Evolutionary conservation across 257 asterid genomes (phyloP).

Genomic region (Misopates orontium): DNA sequence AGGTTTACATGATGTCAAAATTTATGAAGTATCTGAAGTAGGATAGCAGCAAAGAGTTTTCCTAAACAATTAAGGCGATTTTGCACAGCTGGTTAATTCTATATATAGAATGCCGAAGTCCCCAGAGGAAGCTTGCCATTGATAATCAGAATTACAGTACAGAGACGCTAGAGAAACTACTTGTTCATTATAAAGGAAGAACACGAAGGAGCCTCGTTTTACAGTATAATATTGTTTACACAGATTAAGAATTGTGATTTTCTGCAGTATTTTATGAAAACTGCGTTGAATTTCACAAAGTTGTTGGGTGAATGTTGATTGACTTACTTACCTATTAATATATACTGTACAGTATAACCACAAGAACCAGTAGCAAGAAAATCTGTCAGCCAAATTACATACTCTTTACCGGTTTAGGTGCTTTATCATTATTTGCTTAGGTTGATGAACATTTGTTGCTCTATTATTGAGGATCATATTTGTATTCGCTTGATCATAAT

Average conservation of each 20-base stretch:
- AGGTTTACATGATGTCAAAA: slow-evolving; percentile 19
- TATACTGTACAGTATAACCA: too few relatives aligned
- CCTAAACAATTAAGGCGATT: background rate
- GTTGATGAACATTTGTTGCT: too few relatives aligned
- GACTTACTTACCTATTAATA: too few relatives aligned
- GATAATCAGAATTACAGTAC: too few relatives aligned
- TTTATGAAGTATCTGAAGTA: background rate
- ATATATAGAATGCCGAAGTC: too few relatives aligned
- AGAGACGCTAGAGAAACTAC: too few relatives aligned
- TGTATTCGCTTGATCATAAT: too few relatives aligned
- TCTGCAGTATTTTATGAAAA: background rate
- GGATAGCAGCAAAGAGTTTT: background rate
- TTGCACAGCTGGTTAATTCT: too few relatives aligned
- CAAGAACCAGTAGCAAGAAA: background rate
- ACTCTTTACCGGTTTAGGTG: background rate
- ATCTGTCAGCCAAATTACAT: background rate
- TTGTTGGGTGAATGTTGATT: background rate
- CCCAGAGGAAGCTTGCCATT: too few relatives aligned
- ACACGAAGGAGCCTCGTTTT: too few relatives aligned
- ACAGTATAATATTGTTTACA: background rate
- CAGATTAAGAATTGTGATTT: background rate
- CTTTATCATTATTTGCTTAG: background rate
- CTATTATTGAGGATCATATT: too few relatives aligned
- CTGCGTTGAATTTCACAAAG: background rate
- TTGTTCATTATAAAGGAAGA: too few relatives aligned